These are phyloP conservation scores for Saccharomycopsis oosterbeekiorum DNA, from an alignment of 805 yeast species.

Conservation along the genomic window DNA sequence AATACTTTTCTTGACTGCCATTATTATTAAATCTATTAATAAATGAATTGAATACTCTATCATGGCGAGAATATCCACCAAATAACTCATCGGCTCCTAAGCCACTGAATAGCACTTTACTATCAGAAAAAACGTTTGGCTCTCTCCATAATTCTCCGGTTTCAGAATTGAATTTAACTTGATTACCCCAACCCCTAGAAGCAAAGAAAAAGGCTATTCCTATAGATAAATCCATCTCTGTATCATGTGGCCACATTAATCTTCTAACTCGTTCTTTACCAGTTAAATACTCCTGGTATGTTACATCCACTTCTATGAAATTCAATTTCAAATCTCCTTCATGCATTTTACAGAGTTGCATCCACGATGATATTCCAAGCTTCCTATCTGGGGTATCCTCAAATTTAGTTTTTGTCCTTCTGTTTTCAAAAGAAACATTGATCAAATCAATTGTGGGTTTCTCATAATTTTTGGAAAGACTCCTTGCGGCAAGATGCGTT, in stretches of 20 bases:
- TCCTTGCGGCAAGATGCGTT: conserved; percentile 41
- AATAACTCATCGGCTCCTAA: conserved; percentile 95
- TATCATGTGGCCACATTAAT: conserved; percentile 72
- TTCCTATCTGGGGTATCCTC: conserved; percentile 77
- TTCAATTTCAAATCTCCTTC: conserved; percentile 31
- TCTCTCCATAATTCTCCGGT: conserved; percentile 12
- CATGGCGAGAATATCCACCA: conserved; percentile 92
- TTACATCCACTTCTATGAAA: conserved; percentile 62
- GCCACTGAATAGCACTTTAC: conserved; percentile 78
- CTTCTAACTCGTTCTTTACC: conserved; percentile 43
- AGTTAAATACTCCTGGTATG: conserved; percentile 52
- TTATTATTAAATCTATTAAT: not conserved
- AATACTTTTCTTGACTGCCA: not conserved
- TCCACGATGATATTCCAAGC: conserved; percentile 58
- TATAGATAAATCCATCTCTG: conserved; percentile 93
- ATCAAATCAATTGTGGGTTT: conserved; percentile 51
- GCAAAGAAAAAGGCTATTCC: conserved; percentile 96
- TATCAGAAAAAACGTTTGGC: conserved; percentile 29
- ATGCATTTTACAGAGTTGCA: conserved; percentile 36
- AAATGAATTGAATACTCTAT: conserved; percentile 32
- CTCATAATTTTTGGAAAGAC: conserved; percentile 15
- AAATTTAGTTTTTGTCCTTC: conserved; percentile 54
- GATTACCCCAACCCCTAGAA: conserved; percentile 43
- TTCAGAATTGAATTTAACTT: conserved; percentile 19
- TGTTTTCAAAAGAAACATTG: conserved; percentile 89